Evolutionary conservation across 169 alveolate genomes (phyloP).

Genomic region (Fabrea salina): DNA sequence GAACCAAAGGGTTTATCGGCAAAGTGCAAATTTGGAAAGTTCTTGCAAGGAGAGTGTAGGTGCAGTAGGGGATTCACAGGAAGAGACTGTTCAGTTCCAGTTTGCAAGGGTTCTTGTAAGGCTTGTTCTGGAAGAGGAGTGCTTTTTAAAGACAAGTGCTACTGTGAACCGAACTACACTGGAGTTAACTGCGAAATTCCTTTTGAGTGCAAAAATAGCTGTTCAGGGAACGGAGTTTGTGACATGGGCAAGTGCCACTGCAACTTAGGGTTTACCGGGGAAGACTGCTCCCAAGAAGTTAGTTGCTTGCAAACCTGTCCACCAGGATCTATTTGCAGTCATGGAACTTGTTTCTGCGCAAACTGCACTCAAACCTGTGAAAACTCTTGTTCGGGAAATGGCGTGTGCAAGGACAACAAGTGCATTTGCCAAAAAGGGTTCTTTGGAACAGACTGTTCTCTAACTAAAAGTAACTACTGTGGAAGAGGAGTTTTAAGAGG

Average conservation of each 20-base stretch:
- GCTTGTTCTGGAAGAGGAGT: no score
- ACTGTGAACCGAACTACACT: not conserved
- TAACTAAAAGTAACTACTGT: no score
- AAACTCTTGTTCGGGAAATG: no score
- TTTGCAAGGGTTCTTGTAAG: no score
- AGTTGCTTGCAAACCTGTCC: not conserved
- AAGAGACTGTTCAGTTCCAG: not conserved
- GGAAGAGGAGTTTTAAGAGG: not conserved
- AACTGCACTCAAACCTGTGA: no score
- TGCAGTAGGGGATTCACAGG: not conserved
- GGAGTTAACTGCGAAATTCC: constrained; percentile 5
- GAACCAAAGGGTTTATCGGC: not conserved
- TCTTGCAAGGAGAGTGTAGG: not conserved
- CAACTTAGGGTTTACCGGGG: not conserved
- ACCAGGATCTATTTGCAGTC: no score
- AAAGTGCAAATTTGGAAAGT: not conserved
- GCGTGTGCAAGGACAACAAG: not conserved
- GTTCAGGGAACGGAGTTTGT: not conserved
- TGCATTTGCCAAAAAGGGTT: not conserved
- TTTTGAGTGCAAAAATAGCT: not conserved
- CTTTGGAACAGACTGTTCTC: not conserved
- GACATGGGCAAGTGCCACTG: not conserved
- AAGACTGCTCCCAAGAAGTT: not conserved
- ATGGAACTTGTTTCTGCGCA: no score
- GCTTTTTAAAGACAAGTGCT: not conserved